Base-by-base conservation (phyloP, 768 basidiomycete species). In the Suillus variegatus region DNA sequence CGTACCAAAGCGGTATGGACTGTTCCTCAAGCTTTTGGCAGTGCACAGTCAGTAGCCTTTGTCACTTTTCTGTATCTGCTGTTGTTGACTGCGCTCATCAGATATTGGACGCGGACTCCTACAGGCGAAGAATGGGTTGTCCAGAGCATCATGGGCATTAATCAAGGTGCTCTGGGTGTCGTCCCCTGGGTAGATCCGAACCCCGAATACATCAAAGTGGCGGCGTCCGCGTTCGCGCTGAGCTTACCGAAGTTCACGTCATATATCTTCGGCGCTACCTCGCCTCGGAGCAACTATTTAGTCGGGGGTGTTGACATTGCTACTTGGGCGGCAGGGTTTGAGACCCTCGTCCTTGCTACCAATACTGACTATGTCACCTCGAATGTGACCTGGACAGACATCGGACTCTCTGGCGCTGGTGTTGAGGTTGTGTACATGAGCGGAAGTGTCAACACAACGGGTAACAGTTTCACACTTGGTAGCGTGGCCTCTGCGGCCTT, bases 1-100 rank as follows among this genome's bases (percentile, higher is more conserved):
- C 78, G 85, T 13, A 85, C 82, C 6, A 88, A 90, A 72, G 84
- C 88, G 1, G 82, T 92, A 0, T 93, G 92, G 93, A 86, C 88
- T 2, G 92, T 93, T 1, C 90, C 91, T 0, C 92, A 94, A 75
- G 91, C 84, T 0, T 94, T 94, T 71, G 90, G 90, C 35, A 82
- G 81, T 62, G 72, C 70, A 7, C 67, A 75, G 79, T 81, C 18
- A 68, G 75, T 69, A 13, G 6, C 63, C 16, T 36, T 70, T 57
- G 4, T 14, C n/a, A 38, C 54, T n/a, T 41, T 25, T 8, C 6
- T 12, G 10, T 20, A 56, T 67, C 40, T 44, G 9, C 36, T 57
- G n/a, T 18, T 32, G n/a, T 14, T 43, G 61, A 12, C 81, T 80
- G 80, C 12, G 44, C 16, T 36, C 36, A 76, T 77, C 46, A 85